Evolutionary conservation across 78 protist species (phyloP).

Genomic region (Neovahlkampfia damariscottae): DNA sequence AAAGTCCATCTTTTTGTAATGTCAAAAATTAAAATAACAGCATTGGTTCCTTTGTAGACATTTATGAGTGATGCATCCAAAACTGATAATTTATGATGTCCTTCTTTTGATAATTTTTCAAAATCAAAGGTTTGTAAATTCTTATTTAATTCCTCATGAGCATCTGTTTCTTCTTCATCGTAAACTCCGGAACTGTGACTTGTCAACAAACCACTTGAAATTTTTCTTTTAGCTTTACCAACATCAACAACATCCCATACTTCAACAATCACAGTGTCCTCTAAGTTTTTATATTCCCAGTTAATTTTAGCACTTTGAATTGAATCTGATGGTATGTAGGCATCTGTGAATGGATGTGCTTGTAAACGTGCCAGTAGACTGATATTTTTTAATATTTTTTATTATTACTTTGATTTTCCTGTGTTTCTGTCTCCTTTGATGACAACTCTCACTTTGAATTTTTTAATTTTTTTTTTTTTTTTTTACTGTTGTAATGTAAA

Average conservation of each 20-base stretch:
- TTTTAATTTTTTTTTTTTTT: not conserved
- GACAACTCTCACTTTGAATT: not conserved
- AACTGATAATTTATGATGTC: not conserved
- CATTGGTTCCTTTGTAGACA: not conserved
- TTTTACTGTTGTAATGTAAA: not conserved
- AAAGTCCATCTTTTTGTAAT: not conserved
- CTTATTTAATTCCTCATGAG: not conserved
- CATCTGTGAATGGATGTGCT: not conserved
- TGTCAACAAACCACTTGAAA: not conserved
- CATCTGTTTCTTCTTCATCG: not conserved
- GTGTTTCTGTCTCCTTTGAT: not conserved
- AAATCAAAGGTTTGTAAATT: not conserved
- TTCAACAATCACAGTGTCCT: not conserved
- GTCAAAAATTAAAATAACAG: not conserved
- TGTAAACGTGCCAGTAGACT: not conserved
- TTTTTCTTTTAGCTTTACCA: not conserved
- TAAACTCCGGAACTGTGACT: no score
- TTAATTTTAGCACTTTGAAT: not conserved
- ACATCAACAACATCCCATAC: conserved; percentile 8
- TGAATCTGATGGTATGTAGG: not conserved
- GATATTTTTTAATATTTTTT: no score
- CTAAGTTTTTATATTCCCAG: not conserved
- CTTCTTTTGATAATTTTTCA: not conserved
- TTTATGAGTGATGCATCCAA: not conserved
- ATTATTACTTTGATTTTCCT: not conserved